Evolutionary conservation across 441 rosid genomes (phyloP), one percentile per base, ranked within the genome.

Genomic region (Euphorbia celastroides): DNA sequence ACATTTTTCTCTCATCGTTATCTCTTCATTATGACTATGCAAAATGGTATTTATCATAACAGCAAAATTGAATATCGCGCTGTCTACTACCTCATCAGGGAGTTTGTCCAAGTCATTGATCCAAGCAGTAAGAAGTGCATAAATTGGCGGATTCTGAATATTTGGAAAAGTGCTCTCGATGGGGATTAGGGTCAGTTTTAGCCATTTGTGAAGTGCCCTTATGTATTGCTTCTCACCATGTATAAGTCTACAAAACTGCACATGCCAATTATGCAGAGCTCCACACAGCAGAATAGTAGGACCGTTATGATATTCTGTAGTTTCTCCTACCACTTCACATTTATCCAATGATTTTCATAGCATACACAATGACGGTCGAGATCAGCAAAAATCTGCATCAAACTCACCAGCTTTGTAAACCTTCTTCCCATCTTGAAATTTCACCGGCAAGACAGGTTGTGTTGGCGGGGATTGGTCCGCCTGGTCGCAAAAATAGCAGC

Each of bases 101-200:
- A 38, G 44, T 3, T 38, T 38, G 44, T 38, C 44, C 44, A 38
- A 38, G 12, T 38, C 11, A 14, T 38, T 9, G 1, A 7, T 72
- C 99, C 99, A 93, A 36, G 79, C 82, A 10, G 59, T 42, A 41
- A 93, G 84, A n/a, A 93, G 96, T 19, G 44, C 71, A 71, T 72
- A 86, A 58, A 93, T 86, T 2, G 86, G 86, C 0, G 95, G 91
- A 32, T 59, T 78, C 17, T 78, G 83, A 22, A 80, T 93, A 96
- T 64, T 77, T 89, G 70, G 84, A 73, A 46, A 71, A n/a, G n/a
- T 91, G 85, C 99, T 93, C 70, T 91, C 97, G n/a, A 91, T 86
- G 6, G 96, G 97, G 75, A 89, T 67, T 67, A 93, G 90, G 63
- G 86, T 91, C 62, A 83, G 77, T 73, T 78, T 89, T 70, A 90